These are phyloP conservation scores for Candida michaelii DNA, from an alignment of 805 yeast species.

Conservation along the genomic window DNA sequence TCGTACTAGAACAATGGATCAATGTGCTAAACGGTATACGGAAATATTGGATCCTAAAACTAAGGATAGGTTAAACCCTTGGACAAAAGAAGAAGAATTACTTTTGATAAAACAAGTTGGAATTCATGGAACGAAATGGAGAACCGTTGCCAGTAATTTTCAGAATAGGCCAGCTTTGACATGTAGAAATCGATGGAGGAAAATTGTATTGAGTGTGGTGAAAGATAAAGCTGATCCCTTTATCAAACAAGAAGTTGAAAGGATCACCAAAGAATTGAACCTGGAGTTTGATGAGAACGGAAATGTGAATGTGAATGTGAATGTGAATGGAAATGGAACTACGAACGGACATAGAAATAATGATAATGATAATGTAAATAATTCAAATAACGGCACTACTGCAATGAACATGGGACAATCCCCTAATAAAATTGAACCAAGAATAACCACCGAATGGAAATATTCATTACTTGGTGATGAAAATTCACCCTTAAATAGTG, in stretches of 20 bases:
- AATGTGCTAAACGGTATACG: conserved; percentile 86
- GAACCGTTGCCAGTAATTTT: conserved; percentile 70
- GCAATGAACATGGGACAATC: neutral
- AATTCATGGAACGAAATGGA: conserved; percentile 83
- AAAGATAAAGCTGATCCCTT: conserved; percentile 59
- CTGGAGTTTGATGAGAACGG: conserved; percentile 1
- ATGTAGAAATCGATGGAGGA: conserved; percentile 91
- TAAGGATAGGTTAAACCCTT: conserved; percentile 71
- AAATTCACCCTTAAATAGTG: conserved; percentile 35
- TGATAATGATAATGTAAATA: neutral
- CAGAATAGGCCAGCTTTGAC: conserved; percentile 83
- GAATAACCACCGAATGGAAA: conserved; percentile 55
- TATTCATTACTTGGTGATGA: conserved; percentile 32
- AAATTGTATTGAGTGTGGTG: conserved; percentile 72
- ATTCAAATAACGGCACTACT: neutral
- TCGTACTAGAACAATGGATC: conserved; percentile 88
- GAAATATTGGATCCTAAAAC: conserved; percentile 86
- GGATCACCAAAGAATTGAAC: conserved; percentile 29
- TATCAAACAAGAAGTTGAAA: conserved; percentile 60
- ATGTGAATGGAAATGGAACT: neutral
- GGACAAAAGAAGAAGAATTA: conserved; percentile 79
- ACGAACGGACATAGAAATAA: neutral
- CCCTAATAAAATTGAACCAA: conserved; percentile 1
- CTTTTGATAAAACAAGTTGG: conserved; percentile 65
- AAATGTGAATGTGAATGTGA: neutral